Percentiles rank a stretch among this genome's conserved stretches.
Conservation (phyloP, 306 rosid species). For the Dryas alaskensis region DNA sequence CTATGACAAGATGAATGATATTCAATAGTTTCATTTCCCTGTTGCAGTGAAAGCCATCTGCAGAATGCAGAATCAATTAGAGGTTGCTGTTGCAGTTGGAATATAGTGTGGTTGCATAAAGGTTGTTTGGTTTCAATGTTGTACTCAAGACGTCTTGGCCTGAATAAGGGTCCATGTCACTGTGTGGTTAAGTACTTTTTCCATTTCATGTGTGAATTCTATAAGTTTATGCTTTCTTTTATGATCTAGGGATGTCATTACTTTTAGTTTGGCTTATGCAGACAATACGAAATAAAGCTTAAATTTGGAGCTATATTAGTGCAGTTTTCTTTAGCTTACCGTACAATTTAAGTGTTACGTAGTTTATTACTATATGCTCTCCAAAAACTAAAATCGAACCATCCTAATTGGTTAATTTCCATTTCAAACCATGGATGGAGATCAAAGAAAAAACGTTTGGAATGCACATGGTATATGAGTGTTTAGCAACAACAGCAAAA, state of each 20-base stretch:
- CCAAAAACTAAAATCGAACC: too few relatives aligned
- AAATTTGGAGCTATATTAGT: background rate
- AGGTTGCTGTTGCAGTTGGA: slow-evolving; percentile 7
- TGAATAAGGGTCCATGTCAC: slow-evolving; percentile 27
- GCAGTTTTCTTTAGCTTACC: background rate
- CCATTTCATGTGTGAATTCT: background rate
- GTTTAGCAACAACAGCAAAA: too few relatives aligned
- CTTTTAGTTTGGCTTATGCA: background rate
- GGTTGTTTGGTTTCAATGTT: slow-evolving; percentile 2
- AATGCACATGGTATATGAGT: too few relatives aligned
- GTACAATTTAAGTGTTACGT: background rate
- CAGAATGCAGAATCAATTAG: background rate
- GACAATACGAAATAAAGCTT: background rate
- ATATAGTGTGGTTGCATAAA: background rate
- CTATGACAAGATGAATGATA: background rate
- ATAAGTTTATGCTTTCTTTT: background rate
- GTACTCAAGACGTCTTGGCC: background rate
- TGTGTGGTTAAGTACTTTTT: background rate
- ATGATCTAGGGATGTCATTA: background rate
- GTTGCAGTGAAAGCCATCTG: slow-evolving; percentile 14
- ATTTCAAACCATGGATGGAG: too few relatives aligned
- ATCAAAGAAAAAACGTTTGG: too few relatives aligned
- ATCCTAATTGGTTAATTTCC: too few relatives aligned
- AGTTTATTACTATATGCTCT: too few relatives aligned
- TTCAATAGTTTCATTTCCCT: background rate